Percentiles rank a stretch among this genome's conserved stretches.
Evolutionary conservation across 257 asterid genomes (phyloP).

Genomic region (Thymus mandschuricus): DNA sequence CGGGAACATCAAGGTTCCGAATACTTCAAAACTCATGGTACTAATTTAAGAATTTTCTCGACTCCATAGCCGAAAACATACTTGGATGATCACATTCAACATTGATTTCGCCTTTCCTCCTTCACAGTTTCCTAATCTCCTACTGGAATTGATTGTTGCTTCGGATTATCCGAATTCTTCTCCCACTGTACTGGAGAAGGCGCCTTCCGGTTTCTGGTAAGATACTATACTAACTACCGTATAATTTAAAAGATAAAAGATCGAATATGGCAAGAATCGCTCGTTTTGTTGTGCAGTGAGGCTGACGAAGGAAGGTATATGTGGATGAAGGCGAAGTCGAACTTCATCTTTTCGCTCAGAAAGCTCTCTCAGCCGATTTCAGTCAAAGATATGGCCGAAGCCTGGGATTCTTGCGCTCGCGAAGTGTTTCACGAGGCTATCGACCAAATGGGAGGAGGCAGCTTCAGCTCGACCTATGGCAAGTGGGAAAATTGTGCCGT

Average conservation of each 20-base stretch:
- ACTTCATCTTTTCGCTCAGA: conserved; percentile 41
- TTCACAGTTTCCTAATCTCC: conserved; percentile 48
- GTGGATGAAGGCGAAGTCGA: conserved; percentile 47
- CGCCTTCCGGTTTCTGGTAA: conserved; percentile 42
- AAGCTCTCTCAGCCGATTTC: conserved; percentile 41
- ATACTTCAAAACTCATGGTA: conserved; percentile 39
- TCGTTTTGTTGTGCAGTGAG: conserved; percentile 32
- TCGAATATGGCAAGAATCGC: not conserved
- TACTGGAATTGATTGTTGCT: conserved; percentile 46
- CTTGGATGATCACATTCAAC: not conserved
- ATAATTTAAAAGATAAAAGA: too few relatives aligned
- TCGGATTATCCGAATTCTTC: conserved; percentile 50
- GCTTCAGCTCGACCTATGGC: conserved; percentile 52
- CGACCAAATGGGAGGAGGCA: conserved; percentile 49
- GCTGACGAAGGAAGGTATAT: conserved; percentile 39
- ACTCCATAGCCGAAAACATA: not conserved
- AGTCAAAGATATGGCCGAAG: conserved; percentile 48
- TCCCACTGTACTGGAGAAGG: conserved; percentile 43
- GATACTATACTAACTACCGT: conserved; percentile 25
- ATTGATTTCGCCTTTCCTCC: not conserved
- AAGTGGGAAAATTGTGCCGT: conserved; percentile 45
- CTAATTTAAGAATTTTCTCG: conserved; percentile 16
- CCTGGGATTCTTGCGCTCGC: conserved; percentile 53
- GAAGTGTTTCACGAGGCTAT: conserved; percentile 44
- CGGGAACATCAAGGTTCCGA: conserved; percentile 23